These are phyloP conservation scores for Xylaria sp. DNA, from an alignment of 2,329 filamentous ascomycete genomes.

Conservation along the genomic window DNA sequence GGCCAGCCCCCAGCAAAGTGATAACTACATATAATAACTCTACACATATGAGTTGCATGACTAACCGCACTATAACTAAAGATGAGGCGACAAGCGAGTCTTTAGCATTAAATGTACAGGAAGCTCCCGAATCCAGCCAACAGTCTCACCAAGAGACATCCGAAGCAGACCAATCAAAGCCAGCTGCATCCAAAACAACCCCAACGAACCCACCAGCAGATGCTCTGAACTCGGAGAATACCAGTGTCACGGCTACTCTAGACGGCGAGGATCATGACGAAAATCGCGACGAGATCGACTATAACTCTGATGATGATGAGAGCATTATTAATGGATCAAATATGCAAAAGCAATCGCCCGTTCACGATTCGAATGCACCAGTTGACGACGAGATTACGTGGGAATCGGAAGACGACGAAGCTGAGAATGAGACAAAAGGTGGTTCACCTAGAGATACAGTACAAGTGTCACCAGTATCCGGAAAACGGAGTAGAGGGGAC, in stretches of 20 bases:
- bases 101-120: conserved; percentile 25
- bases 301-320: conserved; percentile 49
- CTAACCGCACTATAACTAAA: conserved; percentile 41
- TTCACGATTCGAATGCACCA: conserved; percentile 41
- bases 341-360: conserved; percentile 36
- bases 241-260: conserved; percentile 51
- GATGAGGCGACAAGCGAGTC: conserved; percentile 38
- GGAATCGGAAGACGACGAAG: conserved; percentile 50
- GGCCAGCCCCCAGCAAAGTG: conserved; percentile 18
- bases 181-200: conserved; percentile 30
- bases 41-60: conserved; percentile 25
- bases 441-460: conserved; percentile 43
- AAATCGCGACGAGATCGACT: conserved; percentile 51
- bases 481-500: conserved; percentile 47
- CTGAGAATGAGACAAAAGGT: conserved; percentile 34
- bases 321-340: conserved; percentile 42
- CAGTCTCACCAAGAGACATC: conserved; percentile 15
- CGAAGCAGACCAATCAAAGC: conserved; percentile 26
- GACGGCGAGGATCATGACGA: conserved; percentile 50
- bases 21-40: conserved; percentile 23
- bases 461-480: conserved; percentile 52
- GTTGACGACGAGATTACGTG: conserved; percentile 50
- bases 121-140: conserved; percentile 18
- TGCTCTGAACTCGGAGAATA: conserved; percentile 50
- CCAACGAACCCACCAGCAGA: conserved; percentile 42